Evolutionary conservation across 2,329 filamentous ascomycete species (phyloP).

Genomic region (Phyllachora maydis): DNA sequence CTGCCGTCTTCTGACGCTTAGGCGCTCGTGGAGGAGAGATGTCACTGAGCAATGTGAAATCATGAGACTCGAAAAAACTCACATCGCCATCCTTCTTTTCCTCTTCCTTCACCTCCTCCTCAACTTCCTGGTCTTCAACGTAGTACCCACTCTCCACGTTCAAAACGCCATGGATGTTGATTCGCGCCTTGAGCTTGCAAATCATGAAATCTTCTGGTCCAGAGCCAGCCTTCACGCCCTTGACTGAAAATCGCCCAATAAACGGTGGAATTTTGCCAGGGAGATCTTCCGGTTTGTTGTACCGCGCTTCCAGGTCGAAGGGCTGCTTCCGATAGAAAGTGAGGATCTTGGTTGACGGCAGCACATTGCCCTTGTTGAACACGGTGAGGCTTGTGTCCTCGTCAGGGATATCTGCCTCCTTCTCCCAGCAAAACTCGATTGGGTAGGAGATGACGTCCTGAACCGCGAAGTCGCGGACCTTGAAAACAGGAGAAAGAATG

Average conservation of each 20-base stretch:
- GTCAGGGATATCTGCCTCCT: slow-evolving; percentile 92
- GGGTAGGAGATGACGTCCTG: slow-evolving; percentile 97
- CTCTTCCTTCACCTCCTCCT: slow-evolving; percentile 37
- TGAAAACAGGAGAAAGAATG: slow-evolving; percentile 92
- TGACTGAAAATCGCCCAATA: slow-evolving; percentile 96
- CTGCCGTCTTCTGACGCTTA: no score
- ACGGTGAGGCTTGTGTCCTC: slow-evolving; percentile 95
- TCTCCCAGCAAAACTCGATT: slow-evolving; percentile 98
- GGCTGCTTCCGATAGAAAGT: slow-evolving; percentile 98
- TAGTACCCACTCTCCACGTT: slow-evolving; percentile 97
- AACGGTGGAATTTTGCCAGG: slow-evolving; percentile 83
- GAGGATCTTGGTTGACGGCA: slow-evolving; percentile 97
- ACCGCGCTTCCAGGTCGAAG: slow-evolving; percentile 89
- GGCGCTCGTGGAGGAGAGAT: no score
- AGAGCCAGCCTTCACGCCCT: slow-evolving; percentile 76
- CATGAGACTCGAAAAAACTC: no score
- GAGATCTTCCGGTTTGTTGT: slow-evolving; percentile 67
- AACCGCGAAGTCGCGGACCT: slow-evolving; percentile 91
- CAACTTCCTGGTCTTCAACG: slow-evolving; percentile 92
- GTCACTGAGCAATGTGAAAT: no score
- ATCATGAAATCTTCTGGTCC: slow-evolving; percentile 97
- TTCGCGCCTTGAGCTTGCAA: slow-evolving; percentile 94
- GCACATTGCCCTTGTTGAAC: slow-evolving; percentile 90
- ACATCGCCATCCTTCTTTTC: slow-evolving; percentile 53
- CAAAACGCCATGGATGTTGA: slow-evolving; percentile 89